Evolutionary conservation across 2,329 filamentous ascomycete genomes (phyloP).

Genomic region (Sclerotinia minor): DNA sequence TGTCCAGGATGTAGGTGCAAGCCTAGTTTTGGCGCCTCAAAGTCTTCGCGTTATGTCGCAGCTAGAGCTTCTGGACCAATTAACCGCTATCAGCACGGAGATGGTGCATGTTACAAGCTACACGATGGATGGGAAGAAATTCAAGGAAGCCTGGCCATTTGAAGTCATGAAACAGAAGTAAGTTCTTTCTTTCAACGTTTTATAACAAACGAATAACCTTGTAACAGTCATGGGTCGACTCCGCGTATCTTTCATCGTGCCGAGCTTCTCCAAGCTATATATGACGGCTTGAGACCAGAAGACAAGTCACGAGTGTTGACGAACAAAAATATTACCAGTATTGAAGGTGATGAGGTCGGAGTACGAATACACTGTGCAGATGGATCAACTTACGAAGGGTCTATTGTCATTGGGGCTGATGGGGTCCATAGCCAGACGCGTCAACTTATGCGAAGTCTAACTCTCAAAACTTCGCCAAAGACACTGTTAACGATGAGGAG

Average conservation of each 20-base stretch:
- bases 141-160: too few species aligned
- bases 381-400: slow-evolving; percentile 25
- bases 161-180: not conserved
- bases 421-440: slow-evolving; percentile 29
- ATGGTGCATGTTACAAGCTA: not conserved
- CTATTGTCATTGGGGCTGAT: slow-evolving; percentile 32
- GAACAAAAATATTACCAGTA: slow-evolving; percentile 17
- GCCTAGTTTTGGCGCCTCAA: slow-evolving; percentile 48
- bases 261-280: slow-evolving; percentile 19
- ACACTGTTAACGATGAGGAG: too few species aligned
- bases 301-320: slow-evolving; percentile 14
- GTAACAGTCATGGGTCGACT: slow-evolving; percentile 16
- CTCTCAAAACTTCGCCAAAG: too few species aligned
- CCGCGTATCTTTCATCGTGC: too few species aligned
- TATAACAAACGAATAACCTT: slow-evolving; percentile 9
- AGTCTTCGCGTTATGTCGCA: slow-evolving; percentile 51
- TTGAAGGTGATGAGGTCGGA: slow-evolving; percentile 23
- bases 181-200: not conserved
- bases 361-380: slow-evolving; percentile 25
- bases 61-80: slow-evolving; percentile 41
- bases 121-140: not conserved
- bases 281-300: slow-evolving; percentile 8
- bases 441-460: slow-evolving; percentile 3
- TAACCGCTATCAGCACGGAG: slow-evolving; percentile 7
- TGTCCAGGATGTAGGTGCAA: slow-evolving; percentile 46